Evolutionary conservation across 2,329 filamentous ascomycete species (phyloP).

Genomic region (Xylaria digitata): DNA sequence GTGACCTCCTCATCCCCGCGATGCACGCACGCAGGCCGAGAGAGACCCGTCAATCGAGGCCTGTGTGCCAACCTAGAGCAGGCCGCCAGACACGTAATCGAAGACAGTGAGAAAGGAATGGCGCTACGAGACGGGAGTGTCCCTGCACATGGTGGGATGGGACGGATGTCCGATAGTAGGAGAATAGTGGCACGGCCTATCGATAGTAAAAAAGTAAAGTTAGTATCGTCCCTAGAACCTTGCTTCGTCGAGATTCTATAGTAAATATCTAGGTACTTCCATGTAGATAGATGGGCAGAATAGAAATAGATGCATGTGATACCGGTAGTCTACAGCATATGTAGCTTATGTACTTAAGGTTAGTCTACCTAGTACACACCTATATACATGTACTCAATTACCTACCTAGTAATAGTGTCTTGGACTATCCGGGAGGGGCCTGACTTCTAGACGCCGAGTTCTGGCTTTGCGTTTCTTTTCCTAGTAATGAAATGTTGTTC

Average conservation of each 20-base stretch:
- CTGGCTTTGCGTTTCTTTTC: no score
- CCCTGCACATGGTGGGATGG: slow-evolving; percentile 15
- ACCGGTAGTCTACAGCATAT: not conserved
- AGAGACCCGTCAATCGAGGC: slow-evolving; percentile 40
- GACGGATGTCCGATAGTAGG: slow-evolving; percentile 25
- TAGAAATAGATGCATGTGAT: slow-evolving; percentile 18
- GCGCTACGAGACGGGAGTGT: not conserved
- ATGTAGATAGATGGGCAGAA: not conserved
- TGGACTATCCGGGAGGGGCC: no score
- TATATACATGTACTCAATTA: not conserved
- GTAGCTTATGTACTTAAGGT: slow-evolving; percentile 1
- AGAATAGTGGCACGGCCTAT: slow-evolving; percentile 21
- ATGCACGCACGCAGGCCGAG: slow-evolving; percentile 47
- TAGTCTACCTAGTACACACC: not conserved
- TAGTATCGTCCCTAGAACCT: slow-evolving; percentile 2
- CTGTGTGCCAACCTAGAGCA: slow-evolving; percentile 26
- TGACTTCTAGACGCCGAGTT: no score
- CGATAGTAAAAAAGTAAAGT: slow-evolving; percentile 8
- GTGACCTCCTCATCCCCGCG: slow-evolving; percentile 60
- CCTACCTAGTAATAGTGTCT: not conserved
- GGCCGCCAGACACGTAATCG: slow-evolving; percentile 4
- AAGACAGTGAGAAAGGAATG: slow-evolving; percentile 13
- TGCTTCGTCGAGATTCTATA: slow-evolving; percentile 3
- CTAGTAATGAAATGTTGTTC: no score
- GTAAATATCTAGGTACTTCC: not conserved